Evolutionary conservation across 1,139 yeast species (phyloP).

Genomic region (Meyerozyma sp.): DNA sequence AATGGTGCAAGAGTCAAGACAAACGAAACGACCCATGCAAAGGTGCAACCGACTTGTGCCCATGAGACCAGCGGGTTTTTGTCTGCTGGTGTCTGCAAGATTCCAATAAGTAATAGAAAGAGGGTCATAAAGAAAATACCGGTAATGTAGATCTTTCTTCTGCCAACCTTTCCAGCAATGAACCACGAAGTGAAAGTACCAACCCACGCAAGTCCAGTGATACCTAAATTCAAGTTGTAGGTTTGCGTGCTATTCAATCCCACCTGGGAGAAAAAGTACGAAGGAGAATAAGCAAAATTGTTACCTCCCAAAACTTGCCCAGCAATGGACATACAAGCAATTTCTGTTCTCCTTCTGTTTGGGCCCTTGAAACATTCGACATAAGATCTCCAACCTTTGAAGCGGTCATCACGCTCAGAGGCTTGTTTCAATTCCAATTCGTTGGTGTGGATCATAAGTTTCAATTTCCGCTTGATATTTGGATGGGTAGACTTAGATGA

Average conservation of each 20-base stretch:
- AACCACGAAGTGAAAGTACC: conserved; percentile 19
- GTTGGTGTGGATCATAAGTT: conserved; percentile 21
- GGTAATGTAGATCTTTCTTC: conserved; percentile 17
- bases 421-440: conserved; percentile 20
- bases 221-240: conserved; percentile 13
- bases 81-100: conserved; percentile 13
- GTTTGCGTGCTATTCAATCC: conserved; percentile 14
- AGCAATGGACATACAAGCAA: conserved; percentile 15
- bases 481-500: conserved; percentile 12
- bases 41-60: conserved; percentile 19
- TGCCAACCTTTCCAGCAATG: conserved; percentile 14
- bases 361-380: conserved; percentile 16
- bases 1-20: conserved; percentile 21
- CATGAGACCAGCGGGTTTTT: conserved; percentile 12
- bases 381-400: conserved; percentile 14
- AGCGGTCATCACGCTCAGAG: conserved; percentile 4
- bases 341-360: conserved; percentile 18
- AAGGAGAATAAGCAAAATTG: conserved; percentile 19
- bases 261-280: conserved; percentile 20
- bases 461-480: conserved; percentile 14
- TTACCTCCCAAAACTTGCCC: conserved; percentile 20
- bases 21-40: conserved; percentile 20
- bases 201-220: conserved; percentile 16
- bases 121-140: conserved; percentile 10
- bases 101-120: conserved; percentile 9